A percentile compares a stretch with the other conserved stretches of the same genome.
phyloP scores from a whole-genome alignment of 352 stramenopile genomes.

The Phytophthora agathidicida region DNA sequence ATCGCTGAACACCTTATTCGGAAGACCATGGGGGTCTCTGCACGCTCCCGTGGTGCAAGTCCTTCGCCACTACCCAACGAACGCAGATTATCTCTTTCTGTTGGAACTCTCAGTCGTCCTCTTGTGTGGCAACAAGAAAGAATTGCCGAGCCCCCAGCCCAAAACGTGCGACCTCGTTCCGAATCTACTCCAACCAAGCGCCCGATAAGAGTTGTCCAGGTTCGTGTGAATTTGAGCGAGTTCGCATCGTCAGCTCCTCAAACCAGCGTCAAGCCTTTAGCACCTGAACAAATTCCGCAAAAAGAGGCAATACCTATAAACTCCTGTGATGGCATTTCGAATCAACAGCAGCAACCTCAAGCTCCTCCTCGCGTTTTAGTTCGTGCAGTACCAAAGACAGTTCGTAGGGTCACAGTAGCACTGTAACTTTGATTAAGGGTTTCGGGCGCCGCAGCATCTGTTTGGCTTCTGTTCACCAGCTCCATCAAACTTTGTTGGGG shows the following conservation, averaged over 20 bases:
- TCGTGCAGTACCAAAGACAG: slow-evolving; percentile 26
- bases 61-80: neutral
- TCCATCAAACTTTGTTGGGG: slow-evolving; percentile 45
- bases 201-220: slow-evolving; percentile 48
- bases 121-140: neutral
- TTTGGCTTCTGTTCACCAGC: too few species aligned
- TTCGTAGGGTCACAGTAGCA: slow-evolving; percentile 50
- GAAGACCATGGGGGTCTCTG: slow-evolving; percentile 21
- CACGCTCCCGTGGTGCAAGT: slow-evolving; percentile 2
- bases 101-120: neutral
- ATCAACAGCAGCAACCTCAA: neutral
- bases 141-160: neutral
- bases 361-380: slow-evolving; percentile 6
- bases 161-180: neutral
- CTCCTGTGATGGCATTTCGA: neutral
- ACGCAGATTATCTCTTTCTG: neutral
- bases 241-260: slow-evolving; percentile 16
- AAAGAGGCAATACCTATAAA: neutral
- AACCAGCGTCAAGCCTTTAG: neutral
- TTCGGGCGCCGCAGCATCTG: too few species aligned
- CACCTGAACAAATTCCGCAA: neutral
- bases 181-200: slow-evolving; percentile 10
- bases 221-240: slow-evolving; percentile 50
- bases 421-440: slow-evolving; percentile 24
- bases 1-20: slow-evolving; percentile 28